These are phyloP conservation scores for Begonia masoniana DNA, from an alignment of 306 rosid species.

Conservation along the genomic window DNA sequence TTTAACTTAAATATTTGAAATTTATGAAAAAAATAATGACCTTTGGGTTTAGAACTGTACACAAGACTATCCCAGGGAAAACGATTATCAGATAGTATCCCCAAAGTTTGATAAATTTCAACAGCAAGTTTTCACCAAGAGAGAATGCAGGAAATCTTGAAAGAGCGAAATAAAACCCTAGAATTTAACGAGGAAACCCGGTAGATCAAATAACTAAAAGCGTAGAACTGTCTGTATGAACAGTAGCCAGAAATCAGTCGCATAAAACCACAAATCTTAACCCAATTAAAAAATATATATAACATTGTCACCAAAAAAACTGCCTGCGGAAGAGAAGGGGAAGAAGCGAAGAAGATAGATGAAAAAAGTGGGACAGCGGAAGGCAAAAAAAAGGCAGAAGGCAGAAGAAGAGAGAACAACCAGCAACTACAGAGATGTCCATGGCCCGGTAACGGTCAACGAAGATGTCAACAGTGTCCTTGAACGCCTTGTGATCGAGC, in stretches of 20 bases:
- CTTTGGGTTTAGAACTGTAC: no score
- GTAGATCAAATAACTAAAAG: no score
- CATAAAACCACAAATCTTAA: no score
- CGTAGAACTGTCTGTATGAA: no score
- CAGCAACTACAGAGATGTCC: constrained; percentile 96
- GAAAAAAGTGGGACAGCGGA: not conserved
- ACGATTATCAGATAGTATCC: no score
- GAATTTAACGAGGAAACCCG: not conserved
- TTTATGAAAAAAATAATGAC: no score
- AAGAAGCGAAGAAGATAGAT: not conserved
- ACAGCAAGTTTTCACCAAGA: not conserved
- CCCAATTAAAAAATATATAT: not conserved
- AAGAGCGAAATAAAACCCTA: not conserved
- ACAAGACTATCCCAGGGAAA: no score
- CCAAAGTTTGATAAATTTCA: not conserved
- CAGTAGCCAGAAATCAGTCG: no score
- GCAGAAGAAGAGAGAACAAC: constrained; percentile 22
- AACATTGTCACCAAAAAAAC: not conserved
- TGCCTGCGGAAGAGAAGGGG: no score
- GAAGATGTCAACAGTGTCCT: constrained; percentile 86
- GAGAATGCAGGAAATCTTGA: not conserved
- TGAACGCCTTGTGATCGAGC: constrained; percentile 92
- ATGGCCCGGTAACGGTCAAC: constrained; percentile 98
- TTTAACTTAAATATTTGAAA: not conserved
- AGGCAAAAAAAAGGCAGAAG: not conserved